These are phyloP conservation scores for Heracleum sosnowskyi DNA, from an alignment of 129 eudicot species.

Conservation along the genomic window DNA sequence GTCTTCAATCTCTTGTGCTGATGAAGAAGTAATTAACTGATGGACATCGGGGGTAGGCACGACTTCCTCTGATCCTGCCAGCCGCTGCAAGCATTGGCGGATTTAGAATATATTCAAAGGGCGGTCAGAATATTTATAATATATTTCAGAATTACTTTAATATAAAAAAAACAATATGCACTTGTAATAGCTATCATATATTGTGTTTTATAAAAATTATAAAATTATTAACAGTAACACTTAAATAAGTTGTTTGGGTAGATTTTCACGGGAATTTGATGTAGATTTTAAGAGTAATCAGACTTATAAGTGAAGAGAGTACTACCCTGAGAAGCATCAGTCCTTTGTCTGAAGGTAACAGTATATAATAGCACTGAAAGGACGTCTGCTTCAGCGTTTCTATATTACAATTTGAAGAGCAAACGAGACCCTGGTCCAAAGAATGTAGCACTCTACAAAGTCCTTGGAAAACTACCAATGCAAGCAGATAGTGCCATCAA, in stretches of 20 bases:
- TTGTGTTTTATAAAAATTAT: neutral
- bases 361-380: slow-evolving; percentile 68
- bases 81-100: slow-evolving; percentile 46
- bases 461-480: slow-evolving; percentile 61
- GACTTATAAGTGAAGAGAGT: slow-evolving; percentile 1
- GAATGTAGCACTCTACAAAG: slow-evolving; percentile 58
- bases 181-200: neutral
- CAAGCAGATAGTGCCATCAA: slow-evolving; percentile 5
- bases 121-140: neutral
- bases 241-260: neutral
- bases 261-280: neutral
- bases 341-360: slow-evolving; percentile 75
- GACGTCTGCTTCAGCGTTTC: slow-evolving; percentile 62
- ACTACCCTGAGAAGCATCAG: slow-evolving; percentile 79
- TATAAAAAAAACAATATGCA: neutral
- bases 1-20: slow-evolving; percentile 43
- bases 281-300: neutral
- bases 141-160: too few relatives aligned
- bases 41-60: slow-evolving; percentile 58
- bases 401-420: slow-evolving; percentile 70
- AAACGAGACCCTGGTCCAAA: slow-evolving; percentile 82
- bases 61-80: slow-evolving; percentile 77
- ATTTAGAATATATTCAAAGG: neutral
- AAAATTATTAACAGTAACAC: neutral
- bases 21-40: slow-evolving; percentile 32